phyloP scores from a whole-genome alignment of 805 yeast genomes.

The Starmerella apis region DNA sequence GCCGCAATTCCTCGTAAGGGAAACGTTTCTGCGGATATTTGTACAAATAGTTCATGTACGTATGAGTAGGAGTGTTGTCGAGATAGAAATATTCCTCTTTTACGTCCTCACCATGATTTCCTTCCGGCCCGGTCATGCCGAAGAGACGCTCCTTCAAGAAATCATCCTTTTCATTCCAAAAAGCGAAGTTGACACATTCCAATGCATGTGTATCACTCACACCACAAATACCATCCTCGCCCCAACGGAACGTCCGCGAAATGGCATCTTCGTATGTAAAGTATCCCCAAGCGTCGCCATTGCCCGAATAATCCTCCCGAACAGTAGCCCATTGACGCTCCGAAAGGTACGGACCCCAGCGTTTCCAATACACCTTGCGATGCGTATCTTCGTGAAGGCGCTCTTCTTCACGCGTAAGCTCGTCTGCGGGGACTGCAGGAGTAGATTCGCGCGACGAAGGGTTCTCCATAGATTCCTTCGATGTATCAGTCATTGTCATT shows the following conservation, averaged over 20 bases:
- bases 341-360: slow-evolving; percentile 86
- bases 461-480: not conserved
- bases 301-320: slow-evolving; percentile 73
- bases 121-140: slow-evolving; percentile 86
- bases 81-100: slow-evolving; percentile 57
- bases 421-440: slow-evolving; percentile 6
- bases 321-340: slow-evolving; percentile 70
- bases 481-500: not conserved
- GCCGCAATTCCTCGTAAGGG: slow-evolving; percentile 68
- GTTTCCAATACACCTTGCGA: slow-evolving; percentile 51
- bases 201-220: slow-evolving; percentile 73
- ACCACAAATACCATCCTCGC: slow-evolving; percentile 91
- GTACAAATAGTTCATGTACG: slow-evolving; percentile 82
- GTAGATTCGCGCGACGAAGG: slow-evolving; percentile 11
- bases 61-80: slow-evolving; percentile 87
- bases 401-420: slow-evolving; percentile 31
- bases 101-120: slow-evolving; percentile 94
- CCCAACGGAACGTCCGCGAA: slow-evolving; percentile 82
- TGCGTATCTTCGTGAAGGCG: slow-evolving; percentile 37
- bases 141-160: slow-evolving; percentile 75
- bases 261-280: slow-evolving; percentile 79
- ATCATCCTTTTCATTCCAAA: slow-evolving; percentile 86
- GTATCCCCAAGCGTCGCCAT: slow-evolving; percentile 85
- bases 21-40: slow-evolving; percentile 81
- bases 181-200: slow-evolving; percentile 65